Base-by-base conservation (phyloP, 192 early-diverging fungal genomes). In the Gigaspora rosea region DNA sequence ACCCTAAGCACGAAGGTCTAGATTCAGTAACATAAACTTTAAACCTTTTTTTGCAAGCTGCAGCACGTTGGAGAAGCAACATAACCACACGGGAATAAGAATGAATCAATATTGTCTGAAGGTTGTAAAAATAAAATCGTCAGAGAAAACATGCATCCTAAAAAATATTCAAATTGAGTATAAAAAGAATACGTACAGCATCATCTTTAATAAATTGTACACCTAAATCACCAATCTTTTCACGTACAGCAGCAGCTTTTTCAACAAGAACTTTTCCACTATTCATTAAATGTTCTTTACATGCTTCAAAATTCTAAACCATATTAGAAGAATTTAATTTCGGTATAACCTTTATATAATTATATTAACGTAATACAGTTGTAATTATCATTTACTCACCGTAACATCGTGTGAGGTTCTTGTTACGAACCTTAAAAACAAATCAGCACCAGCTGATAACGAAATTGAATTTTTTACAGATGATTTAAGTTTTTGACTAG, bases 41-140 rank as follows among this genome's bases (percentile, higher is more conserved):
- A 83, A 97, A 97, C 48, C 95, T 83, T 82, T 92, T 94, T 77
- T 95, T 93, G 51, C 83, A 81, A 41, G 88, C 88, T 7, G 92
- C 89, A 7, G 93, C 96, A 59, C 87, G 84, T 51, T 88, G 88
- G 70, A 99, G 80, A 8, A 99, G 79, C 22, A 88, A 76, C 91
- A 97, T 95, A 13, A 98, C 94, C 1, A 96, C 94, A 7, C 97
- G 91, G 27, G 98, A 99, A 80, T 96, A 97, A 33, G 95, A 95
- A 80, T 99, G 98, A 20, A 99, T 87, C 35, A 99, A 85, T 76
- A 99, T 93, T 1, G 90, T 87, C 81, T 91, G 75, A 27, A 8
- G 49, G 9, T 49, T 46, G 61, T 78, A 54, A 35, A 32, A 35
- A 15, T 13, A 18, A 84, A 61, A 79, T 80, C 41, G 50, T 57